Evolutionary conservation across 371 early-diverging fungal species (phyloP).

Genomic region (Mucor plumbeus): DNA sequence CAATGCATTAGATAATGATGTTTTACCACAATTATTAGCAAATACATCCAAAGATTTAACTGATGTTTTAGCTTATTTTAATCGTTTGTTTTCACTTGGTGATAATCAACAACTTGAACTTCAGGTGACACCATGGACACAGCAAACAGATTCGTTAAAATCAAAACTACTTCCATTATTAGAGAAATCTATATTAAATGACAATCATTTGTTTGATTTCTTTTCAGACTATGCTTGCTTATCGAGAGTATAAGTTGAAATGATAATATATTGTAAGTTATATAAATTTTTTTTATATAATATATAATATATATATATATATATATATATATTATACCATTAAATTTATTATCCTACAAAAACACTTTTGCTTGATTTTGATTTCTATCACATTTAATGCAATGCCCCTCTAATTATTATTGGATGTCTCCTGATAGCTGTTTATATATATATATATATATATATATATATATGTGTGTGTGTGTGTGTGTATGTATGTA

Average conservation of each 20-base stretch:
- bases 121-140: conserved; percentile 30
- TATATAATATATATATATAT: too few species aligned
- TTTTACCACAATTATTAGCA: conserved; percentile 26
- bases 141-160: conserved; percentile 16
- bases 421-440: conserved; percentile 3
- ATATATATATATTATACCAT: background rate
- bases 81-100: conserved; percentile 19
- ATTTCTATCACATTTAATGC: background rate
- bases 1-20: conserved; percentile 23
- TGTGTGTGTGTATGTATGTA: background rate
- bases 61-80: conserved; percentile 33
- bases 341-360: background rate
- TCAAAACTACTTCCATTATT: conserved; percentile 23
- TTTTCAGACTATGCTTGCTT: conserved; percentile 33
- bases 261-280: background rate
- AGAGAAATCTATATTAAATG: conserved; percentile 16
- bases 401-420: conserved; percentile 4
- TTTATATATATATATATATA: background rate
- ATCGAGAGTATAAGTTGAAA: conserved; percentile 12
- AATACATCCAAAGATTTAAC: conserved; percentile 28
- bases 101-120: conserved; percentile 28
- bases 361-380: background rate
- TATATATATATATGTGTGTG: conserved; percentile 9
- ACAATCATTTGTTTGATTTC: conserved; percentile 28
- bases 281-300: background rate